phyloP scores from a whole-genome alignment of 495 filamentous ascomycete species.

The Lophiotrema nucula region DNA sequence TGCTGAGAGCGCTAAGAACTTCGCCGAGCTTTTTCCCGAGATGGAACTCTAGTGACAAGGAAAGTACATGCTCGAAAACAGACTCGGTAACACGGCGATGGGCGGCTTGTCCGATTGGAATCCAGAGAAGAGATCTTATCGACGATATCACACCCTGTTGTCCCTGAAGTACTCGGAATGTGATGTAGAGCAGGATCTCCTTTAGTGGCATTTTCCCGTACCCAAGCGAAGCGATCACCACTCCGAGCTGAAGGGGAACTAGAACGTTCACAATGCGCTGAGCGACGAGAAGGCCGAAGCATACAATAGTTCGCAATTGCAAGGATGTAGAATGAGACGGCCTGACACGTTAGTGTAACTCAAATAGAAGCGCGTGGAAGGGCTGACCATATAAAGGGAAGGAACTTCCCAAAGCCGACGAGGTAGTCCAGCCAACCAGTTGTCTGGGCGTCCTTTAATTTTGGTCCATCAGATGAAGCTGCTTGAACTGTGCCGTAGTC shows the following conservation, averaged over 20 bases:
- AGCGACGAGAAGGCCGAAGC: not conserved
- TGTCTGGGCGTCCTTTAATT: not conserved
- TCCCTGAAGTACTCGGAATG: slow-evolving; percentile 11
- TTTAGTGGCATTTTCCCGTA: not conserved
- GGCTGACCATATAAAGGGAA: slow-evolving; percentile 18
- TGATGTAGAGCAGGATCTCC: slow-evolving; percentile 3
- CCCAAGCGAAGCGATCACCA: not conserved
- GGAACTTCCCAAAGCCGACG: slow-evolving; percentile 8
- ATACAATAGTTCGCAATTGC: not conserved
- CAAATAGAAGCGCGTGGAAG: no score
- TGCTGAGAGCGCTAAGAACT: slow-evolving; percentile 17
- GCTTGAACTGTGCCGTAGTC: no score
- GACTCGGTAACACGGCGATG: slow-evolving; percentile 9
- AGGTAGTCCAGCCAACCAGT: slow-evolving; percentile 15
- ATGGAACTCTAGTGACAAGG: slow-evolving; percentile 16
- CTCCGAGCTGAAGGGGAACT: slow-evolving; percentile 7
- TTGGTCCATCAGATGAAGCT: no score
- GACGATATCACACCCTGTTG: slow-evolving; percentile 15
- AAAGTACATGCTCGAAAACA: slow-evolving; percentile 10
- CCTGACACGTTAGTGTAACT: no score
- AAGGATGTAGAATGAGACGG: not conserved
- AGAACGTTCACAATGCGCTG: slow-evolving; percentile 15
- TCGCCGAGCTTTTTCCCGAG: slow-evolving; percentile 14
- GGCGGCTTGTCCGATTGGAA: slow-evolving; percentile 4
- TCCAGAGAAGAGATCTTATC: slow-evolving; percentile 13